Evolutionary conservation across 345 rosid genomes (phyloP), one percentile per base, ranked within the genome.

Genomic region (Camelina sativa): DNA sequence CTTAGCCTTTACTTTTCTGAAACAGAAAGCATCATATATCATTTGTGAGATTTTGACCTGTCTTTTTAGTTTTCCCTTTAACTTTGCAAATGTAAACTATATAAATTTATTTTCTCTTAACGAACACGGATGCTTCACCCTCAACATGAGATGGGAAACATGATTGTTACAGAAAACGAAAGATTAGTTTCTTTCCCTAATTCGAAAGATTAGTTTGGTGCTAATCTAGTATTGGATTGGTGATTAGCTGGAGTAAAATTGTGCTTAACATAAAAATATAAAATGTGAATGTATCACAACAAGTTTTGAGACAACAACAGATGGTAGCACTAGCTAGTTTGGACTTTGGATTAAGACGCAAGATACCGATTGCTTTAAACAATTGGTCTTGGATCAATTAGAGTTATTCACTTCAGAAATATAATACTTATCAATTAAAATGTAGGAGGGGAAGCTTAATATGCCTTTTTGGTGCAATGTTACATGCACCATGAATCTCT

Each of bases 1-100:
- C 80, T 62, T 76, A 55, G 75, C 65, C 59, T 76, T 62, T 76
- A 76, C 80, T 62, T 76, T 37, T 62, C 50, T 35, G 60, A 69
- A 62, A 76, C 6, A 69, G 34, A 76, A 76, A 76, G 71, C 71
- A 63, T 69, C 71, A 11, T 69, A 46, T 69, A 35, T 46, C 52
- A 69, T 32, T 76, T 54, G 11, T 20, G 16, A 40, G 15, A 40
- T 41, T 51, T 56, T 76, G 51, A 48, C 60, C 50, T 65, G 11
- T 46, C 59, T 34, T 74, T 57, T 65, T 46, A 11, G 10, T 54
- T 28, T 28, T 41, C 37, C 20, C 56, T 46, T 35, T 38, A 6
- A 16, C 25, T 25, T 66, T 75, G 13, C 73, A 38, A 58, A 5
- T 11, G 47, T n/a, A 68, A 50, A 19, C 0, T 32, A 19, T 58